phyloP scores from a whole-genome alignment of 2,329 filamentous ascomycete genomes.

The Neurospora sp. region DNA sequence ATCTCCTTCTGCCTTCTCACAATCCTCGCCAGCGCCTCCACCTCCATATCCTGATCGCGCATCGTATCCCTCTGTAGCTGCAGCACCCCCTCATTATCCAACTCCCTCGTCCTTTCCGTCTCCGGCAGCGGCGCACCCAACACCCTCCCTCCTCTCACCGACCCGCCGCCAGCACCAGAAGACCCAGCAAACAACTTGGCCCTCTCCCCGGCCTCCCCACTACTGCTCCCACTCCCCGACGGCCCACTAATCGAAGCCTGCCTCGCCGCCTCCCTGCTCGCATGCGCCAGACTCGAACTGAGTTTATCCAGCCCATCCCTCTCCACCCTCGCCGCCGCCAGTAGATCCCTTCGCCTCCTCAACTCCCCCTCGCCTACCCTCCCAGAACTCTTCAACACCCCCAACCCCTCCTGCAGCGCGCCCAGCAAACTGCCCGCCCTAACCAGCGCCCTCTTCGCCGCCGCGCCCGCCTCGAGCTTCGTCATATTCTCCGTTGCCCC shows the following conservation, averaged over 20 bases:
- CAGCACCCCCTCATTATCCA: constrained; percentile 66
- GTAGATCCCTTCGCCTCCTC: constrained; percentile 58
- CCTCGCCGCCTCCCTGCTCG: constrained; percentile 37
- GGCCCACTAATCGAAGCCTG: constrained; percentile 12
- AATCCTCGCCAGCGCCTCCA: constrained; percentile 58
- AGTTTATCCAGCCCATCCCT: constrained; percentile 67
- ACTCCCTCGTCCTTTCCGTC: constrained; percentile 65
- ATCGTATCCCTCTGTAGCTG: constrained; percentile 68
- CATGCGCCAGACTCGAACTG: constrained; percentile 42
- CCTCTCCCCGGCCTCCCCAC: constrained; percentile 15
- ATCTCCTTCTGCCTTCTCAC: constrained; percentile 68
- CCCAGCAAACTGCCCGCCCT: constrained; percentile 55
- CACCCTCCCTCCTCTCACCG: constrained; percentile 46
- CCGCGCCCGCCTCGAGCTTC: constrained; percentile 52
- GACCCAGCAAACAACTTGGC: constrained; percentile 4
- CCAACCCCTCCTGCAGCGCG: constrained; percentile 57
- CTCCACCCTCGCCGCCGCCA: constrained; percentile 62
- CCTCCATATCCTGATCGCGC: constrained; percentile 62
- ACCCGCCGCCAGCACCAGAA: constrained; percentile 16
- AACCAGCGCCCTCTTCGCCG: constrained; percentile 66
- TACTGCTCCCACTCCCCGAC: constrained; percentile 27
- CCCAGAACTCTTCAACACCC: constrained; percentile 41
- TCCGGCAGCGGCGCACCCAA: constrained; percentile 65
- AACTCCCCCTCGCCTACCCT: constrained; percentile 66
- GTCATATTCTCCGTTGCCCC: constrained; percentile 34